Evolutionary conservation across 345 rosid genomes (phyloP), one percentile per base, ranked within the genome.

Genomic region (Citrus trifoliata): DNA sequence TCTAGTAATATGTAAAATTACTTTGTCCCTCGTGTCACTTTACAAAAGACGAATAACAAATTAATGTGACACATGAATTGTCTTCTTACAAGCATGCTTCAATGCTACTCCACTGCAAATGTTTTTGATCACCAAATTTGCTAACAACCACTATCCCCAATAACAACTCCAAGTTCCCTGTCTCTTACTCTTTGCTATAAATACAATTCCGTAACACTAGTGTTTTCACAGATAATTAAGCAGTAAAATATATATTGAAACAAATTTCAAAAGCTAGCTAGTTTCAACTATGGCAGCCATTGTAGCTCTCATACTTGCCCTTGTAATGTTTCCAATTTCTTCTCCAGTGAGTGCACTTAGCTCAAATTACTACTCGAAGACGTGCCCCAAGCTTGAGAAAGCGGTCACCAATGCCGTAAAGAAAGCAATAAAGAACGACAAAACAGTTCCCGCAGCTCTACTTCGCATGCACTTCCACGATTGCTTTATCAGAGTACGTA

Each of bases 381-480:
- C 92, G 32, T 93, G 97, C 77, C 98, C 93, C 55, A 73, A 82
- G 59, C 86, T 88, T 16, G 97, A 95, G 79, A 68, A 80, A 28
- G 66, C 84, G 2, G 91, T 95, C 24, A 88, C 87, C 3, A 24
- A 35, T 30, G 88, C 88, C 4, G 93, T 95, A 84, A 80, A 84
- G 78, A 88, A 87, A 67, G 98, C 97, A 25, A 87, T 88, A 87
- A 35, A 22, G 42, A 90, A 86, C 32, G 99, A 95, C 79, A 88
- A 75, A 37, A 95, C 96, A 6, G 96, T 90, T 59, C 92, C 98
- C 1, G 95, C 98, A 13, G 98, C 93, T 1, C 86, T 95, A 8
- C 91, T 93, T 40, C 87, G 98, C 67, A 92, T 93, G 97, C 99
- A 93, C 32, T 95, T 93, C 70, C 97, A 95, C 33, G 97, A 93